phyloP scores from a whole-genome alignment of 176 grass and related monocot genomes.

The Eleusine coracana region DNA sequence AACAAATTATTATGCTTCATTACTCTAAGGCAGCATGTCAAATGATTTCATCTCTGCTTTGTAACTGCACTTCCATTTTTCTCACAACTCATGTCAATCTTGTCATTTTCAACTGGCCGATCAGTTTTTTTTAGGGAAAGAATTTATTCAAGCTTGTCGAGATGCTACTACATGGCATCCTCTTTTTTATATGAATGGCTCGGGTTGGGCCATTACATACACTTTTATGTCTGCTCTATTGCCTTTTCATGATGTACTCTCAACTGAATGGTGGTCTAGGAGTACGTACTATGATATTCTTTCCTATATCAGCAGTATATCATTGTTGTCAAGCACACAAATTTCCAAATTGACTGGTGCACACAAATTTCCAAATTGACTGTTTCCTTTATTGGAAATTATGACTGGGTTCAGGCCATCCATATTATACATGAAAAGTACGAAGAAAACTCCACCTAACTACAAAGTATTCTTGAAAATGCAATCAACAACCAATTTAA shows the following conservation, averaged over 20 bases:
- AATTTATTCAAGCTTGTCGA: neutral
- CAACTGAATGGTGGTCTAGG: neutral
- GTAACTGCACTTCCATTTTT: neutral
- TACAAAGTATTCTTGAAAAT: neutral
- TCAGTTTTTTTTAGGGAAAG: neutral
- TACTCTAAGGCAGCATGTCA: neutral
- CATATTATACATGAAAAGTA: conserved; percentile 6
- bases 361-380: neutral
- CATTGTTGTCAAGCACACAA: neutral
- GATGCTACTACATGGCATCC: neutral
- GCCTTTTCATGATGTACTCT: conserved; percentile 11
- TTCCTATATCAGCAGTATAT: conserved; percentile 6
- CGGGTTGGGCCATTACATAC: neutral
- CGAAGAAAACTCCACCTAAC: neutral
- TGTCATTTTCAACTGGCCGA: neutral
- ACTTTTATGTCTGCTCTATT: neutral
- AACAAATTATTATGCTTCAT: neutral
- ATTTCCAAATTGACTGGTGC: neutral
- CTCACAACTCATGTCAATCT: neutral
- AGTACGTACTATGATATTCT: neutral
- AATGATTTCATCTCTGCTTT: neutral
- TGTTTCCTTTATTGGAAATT: conserved; percentile 2
- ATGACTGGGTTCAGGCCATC: neutral
- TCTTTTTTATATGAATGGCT: neutral
- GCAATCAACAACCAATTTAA: neutral